Base-by-base conservation (phyloP, 78 protist genomes). In the Planoprotostelium fungivorum region DNA sequence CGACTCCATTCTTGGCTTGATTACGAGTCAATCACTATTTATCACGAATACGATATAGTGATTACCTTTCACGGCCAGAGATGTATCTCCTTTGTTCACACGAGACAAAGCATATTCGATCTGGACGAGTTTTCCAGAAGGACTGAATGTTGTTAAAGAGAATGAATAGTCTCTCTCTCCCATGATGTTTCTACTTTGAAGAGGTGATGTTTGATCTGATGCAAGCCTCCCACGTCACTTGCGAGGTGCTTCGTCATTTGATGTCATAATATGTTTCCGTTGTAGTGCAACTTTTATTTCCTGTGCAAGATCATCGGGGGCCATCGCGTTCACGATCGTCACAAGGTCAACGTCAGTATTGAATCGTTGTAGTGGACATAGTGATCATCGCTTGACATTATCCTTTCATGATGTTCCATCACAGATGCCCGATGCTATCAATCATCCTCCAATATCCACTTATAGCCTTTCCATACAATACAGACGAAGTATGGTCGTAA, bases 101-200 rank as follows among this genome's bases (percentile, higher is more conserved):
- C 99, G 99, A 29, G 90, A 93, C 35, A 98, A 89, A 0, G 99
- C 99, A 88, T 99, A 97, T 88, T 99, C 99, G 89, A 99, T 98
- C 95, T 99, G 99, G 23, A 97, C 98, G 28, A 99, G 96, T 92
- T 98, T 98, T 39, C 99, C 99, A 34, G 99, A 96, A 0, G 99
- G 99, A 36, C 96, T 90, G 97, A 99, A 99, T 16, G 99, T 99
- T 0, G 99, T 99, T 51, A 99, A 97, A 29, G 99, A 97, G 94
- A 98, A 99, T 34, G 94, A 87, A 93, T 98, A 98, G 86, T 93
- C 93, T 83, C 63, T 16, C 84, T 38, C 63, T 29, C 35, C 84
- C 88, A 87, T 87, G 23, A 16, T 38, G 88, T 87, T 87, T 84
- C 34, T n/a, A n/a, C n/a, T n/a, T n/a, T n/a, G n/a, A n/a, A n/a